Evolutionary conservation across 306 rosid species (phyloP).

Genomic region (Fragaria iinumae): DNA sequence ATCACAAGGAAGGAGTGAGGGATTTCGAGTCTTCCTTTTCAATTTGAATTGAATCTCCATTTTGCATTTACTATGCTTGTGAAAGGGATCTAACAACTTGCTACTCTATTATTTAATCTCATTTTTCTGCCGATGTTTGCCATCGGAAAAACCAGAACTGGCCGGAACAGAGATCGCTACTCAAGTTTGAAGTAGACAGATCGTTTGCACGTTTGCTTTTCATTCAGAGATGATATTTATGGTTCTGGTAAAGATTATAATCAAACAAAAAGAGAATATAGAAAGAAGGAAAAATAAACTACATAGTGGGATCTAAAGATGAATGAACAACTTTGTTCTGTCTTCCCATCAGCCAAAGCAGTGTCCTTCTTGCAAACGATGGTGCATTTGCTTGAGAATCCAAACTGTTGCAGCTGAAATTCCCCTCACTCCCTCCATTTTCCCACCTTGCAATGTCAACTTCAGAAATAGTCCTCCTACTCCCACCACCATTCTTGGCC

Average conservation of each 20-base stretch:
- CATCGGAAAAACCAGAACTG: background rate
- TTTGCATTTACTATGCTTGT: background rate
- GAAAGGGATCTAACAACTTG: conserved; percentile 5
- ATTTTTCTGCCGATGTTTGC: background rate
- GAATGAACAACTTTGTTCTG: conserved; percentile 90
- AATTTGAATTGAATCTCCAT: conserved; percentile 5
- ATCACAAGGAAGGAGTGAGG: background rate
- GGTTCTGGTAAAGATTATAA: background rate
- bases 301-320: conserved; percentile 49
- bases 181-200: background rate
- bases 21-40: conserved; percentile 5
- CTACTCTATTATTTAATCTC: background rate
- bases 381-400: conserved; percentile 78
- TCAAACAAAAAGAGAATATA: background rate
- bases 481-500: conserved; percentile 35
- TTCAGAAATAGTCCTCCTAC: conserved; percentile 58
- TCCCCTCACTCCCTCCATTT: conserved; percentile 64
- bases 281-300: conserved; percentile 10
- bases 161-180: background rate
- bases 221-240: conserved; percentile 21
- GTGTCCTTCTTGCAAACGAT: conserved; percentile 83
- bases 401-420: conserved; percentile 62
- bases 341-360: conserved; percentile 86
- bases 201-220: background rate
- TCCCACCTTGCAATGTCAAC: conserved; percentile 57